A percentile compares a stretch with the other conserved stretches of the same genome.
Evolutionary conservation across 1,284 basidiomycete genomes (phyloP).

Genomic region (Trichosporon sp.): DNA sequence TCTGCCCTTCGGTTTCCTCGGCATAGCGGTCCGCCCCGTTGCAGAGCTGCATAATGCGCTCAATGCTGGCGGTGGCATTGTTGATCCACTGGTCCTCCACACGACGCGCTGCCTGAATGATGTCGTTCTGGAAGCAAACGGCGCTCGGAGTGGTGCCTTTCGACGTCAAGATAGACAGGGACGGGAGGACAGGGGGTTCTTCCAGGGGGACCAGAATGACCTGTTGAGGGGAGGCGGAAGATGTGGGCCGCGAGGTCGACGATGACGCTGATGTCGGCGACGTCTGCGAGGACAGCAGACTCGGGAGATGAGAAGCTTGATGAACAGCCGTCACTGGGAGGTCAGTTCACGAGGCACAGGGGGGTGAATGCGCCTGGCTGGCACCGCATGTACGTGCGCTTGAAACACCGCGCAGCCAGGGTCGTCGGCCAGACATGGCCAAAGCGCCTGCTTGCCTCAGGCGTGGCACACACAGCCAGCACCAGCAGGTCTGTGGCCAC

Average conservation of each 20-base stretch:
- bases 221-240: conserved; percentile 22
- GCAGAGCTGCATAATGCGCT: conserved; percentile 28
- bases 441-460: neutral
- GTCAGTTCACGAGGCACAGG: neutral
- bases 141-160: conserved; percentile 47
- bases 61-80: conserved; percentile 35
- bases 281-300: conserved; percentile 23
- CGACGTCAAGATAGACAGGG: conserved; percentile 40
- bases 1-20: conserved; percentile 36
- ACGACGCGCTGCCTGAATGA: conserved; percentile 41
- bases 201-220: conserved; percentile 47
- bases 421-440: neutral
- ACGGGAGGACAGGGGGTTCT: conserved; percentile 44
- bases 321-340: conserved; percentile 37
- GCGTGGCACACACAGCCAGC: neutral
- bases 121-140: conserved; percentile 49
- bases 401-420: neutral
- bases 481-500: neutral
- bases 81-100: conserved; percentile 47
- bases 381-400: neutral
- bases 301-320: conserved; percentile 34
- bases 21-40: conserved; percentile 45
- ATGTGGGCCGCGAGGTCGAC: conserved; percentile 6
- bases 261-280: conserved; percentile 10
- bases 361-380: neutral